Evolutionary conservation across 352 stramenopile genomes (phyloP), one percentile per base, ranked within the genome.

Genomic region (Phytopythium aichiense): DNA sequence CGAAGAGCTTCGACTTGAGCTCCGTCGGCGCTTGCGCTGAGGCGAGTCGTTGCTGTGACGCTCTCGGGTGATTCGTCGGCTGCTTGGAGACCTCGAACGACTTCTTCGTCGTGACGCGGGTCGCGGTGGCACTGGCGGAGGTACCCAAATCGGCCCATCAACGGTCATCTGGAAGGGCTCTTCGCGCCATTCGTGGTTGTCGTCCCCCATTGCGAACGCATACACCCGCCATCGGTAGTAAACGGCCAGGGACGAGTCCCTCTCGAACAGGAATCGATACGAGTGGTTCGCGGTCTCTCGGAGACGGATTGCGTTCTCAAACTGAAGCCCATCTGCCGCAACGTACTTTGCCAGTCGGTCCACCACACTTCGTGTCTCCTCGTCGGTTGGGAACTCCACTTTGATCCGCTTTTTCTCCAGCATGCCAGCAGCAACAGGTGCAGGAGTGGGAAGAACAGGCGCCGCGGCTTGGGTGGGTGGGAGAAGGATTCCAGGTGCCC

Each of bases 181-280:
- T 48, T 77, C 73, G 43, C 69, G 67, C 82, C 80, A 92, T 16
- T 43, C 51, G n/a, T 60, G 37, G 30, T 75, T 65, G 13, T 70
- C 66, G 45, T 93, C 84, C 20, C 82, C 84, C 79, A 90, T 89
- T 13, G 73, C 78, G 15, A 91, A 79, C 52, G 84, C 74, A 45
- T 82, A 91, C 25, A 92, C 82, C 48, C 79, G 60, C 84, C 84
- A 93, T 11, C 82, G 74, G 60, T 92, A 93, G 65, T 93, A 93
- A 20, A 82, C 38, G 4, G 60, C 77, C 18, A 76, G 28, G 7
- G 63, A 28, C 43, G 72, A 77, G 15, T 69, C 56, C n/a, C 55
- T 52, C 38, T 81, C 76, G 37, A 82, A 84, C 15, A 92, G 52
- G 57, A 92, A 92, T 2, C 37, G 61, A 58, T 86, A 92, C 1